Evolutionary conservation across 768 basidiomycete genomes (phyloP).

Genomic region (Calocybe indica): DNA sequence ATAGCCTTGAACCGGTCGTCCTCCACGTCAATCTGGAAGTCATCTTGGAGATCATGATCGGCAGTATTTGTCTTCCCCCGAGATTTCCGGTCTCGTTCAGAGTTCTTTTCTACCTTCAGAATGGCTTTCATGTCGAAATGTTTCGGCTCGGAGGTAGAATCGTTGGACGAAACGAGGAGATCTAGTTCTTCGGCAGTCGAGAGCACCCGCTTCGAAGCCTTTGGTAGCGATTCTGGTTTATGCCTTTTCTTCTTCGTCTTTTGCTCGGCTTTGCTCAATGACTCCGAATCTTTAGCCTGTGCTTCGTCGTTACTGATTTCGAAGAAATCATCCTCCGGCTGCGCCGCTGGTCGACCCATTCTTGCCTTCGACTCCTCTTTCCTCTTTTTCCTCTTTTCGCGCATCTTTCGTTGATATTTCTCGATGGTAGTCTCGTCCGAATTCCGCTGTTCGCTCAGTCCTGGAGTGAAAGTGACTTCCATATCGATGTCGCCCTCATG

Average conservation of each 20-base stretch:
- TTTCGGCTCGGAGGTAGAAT: conserved; percentile 46
- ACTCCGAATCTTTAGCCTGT: conserved; percentile 7
- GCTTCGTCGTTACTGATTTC: conserved; percentile 36
- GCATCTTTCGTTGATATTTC: conserved; percentile 83
- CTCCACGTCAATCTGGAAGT: conserved; percentile 77
- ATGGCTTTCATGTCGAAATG: conserved; percentile 93
- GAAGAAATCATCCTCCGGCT: conserved; percentile 77
- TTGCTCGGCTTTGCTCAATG: not conserved
- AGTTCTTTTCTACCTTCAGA: conserved; percentile 73
- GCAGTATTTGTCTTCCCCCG: conserved; percentile 36
- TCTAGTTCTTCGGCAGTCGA: conserved; percentile 63
- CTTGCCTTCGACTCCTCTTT: conserved; percentile 55
- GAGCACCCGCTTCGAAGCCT: conserved; percentile 21
- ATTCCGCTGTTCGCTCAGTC: conserved; percentile 50
- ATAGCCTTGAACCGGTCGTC: conserved; percentile 86
- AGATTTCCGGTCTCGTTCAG: conserved; percentile 33
- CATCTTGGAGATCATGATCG: conserved; percentile 65
- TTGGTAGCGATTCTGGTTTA: conserved; percentile 10
- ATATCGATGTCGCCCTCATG: conserved; percentile 64
- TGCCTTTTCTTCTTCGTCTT: conserved; percentile 10
- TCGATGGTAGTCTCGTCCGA: conserved; percentile 80
- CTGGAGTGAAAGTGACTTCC: conserved; percentile 95
- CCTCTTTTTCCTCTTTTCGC: conserved; percentile 79
- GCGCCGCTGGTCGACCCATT: conserved; percentile 16
- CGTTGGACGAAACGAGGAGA: conserved; percentile 53